Evolutionary conservation across 768 basidiomycete species (phyloP).

Genomic region (Podaxis sp.): DNA sequence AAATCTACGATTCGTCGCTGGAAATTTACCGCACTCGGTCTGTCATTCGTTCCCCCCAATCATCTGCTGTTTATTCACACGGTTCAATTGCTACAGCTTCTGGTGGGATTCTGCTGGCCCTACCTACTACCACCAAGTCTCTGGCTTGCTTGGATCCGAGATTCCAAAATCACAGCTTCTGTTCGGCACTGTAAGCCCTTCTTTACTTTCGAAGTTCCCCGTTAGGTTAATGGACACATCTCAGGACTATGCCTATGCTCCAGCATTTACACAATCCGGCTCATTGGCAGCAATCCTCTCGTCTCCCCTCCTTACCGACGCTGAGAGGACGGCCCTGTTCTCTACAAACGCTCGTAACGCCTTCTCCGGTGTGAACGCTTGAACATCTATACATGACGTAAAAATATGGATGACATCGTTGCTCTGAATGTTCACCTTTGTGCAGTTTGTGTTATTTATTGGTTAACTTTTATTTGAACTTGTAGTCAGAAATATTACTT

Average conservation of each 20-base stretch:
- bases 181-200: conserved; percentile 32
- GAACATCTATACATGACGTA: not conserved
- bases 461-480: not conserved
- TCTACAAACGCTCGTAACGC: conserved; percentile 19
- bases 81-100: conserved; percentile 21
- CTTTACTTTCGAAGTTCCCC: not conserved
- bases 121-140: conserved; percentile 35
- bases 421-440: not conserved
- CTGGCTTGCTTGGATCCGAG: conserved; percentile 30
- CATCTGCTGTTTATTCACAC: not conserved
- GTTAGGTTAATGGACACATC: not conserved
- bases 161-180: conserved; percentile 33
- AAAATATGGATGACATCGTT: not conserved
- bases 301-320: conserved; percentile 22
- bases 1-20: conserved; percentile 33
- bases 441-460: not conserved
- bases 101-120: conserved; percentile 41
- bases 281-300: conserved; percentile 22
- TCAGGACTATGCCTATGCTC: conserved; percentile 32
- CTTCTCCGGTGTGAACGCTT: conserved; percentile 9
- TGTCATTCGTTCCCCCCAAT: not conserved
- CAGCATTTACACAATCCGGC: conserved; percentile 22
- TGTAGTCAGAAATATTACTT: not conserved
- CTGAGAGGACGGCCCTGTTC: conserved; percentile 23
- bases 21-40: conserved; percentile 31